Conservation (phyloP, 495 filamentous ascomycete genomes). For the Lophiostoma macrostomum region DNA sequence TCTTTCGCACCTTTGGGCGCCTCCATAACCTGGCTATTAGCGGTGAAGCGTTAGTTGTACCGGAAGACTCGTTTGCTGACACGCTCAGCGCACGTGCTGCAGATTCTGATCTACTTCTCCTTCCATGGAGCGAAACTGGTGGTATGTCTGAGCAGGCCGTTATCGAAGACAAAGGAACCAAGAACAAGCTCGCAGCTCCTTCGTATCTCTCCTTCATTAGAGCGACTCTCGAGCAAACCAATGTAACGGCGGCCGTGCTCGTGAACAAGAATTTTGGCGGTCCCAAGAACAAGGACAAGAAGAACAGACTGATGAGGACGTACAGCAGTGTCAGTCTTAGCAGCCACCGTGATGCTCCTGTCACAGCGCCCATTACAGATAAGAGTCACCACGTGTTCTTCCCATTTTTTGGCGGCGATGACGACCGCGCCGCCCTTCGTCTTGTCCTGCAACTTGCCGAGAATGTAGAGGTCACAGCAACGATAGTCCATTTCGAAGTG, state of each 20-base stretch:
- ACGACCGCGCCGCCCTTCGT: constrained; percentile 77
- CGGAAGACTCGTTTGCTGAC: constrained; percentile 74
- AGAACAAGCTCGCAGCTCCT: constrained; percentile 33
- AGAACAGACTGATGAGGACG: constrained; percentile 42
- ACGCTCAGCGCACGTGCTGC: constrained; percentile 64
- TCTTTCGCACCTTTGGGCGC: constrained; percentile 83
- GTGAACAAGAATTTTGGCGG: constrained; percentile 71
- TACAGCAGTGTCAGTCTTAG: constrained; percentile 59
- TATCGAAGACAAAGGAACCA: constrained; percentile 44
- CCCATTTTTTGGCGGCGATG: constrained; percentile 79
- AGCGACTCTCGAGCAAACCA: constrained; percentile 56
- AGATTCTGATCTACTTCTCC: constrained; percentile 74
- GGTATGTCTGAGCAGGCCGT: constrained; percentile 57
- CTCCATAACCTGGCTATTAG: constrained; percentile 82
- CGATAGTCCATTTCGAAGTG: constrained; percentile 57
- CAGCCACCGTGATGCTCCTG: constrained; percentile 44
- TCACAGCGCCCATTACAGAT: constrained; percentile 52
- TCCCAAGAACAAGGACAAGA: constrained; percentile 38
- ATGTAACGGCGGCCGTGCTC: constrained; percentile 75
- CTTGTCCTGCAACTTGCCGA: constrained; percentile 77
- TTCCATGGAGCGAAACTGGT: constrained; percentile 90
- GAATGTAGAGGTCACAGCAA: constrained; percentile 72
- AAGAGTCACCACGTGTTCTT: constrained; percentile 83
- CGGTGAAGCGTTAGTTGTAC: constrained; percentile 72
- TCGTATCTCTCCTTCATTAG: constrained; percentile 48